Evolutionary conservation across 768 basidiomycete species (phyloP), one percentile per base, ranked within the genome.

Genomic region (Russula griseocarnosa): DNA sequence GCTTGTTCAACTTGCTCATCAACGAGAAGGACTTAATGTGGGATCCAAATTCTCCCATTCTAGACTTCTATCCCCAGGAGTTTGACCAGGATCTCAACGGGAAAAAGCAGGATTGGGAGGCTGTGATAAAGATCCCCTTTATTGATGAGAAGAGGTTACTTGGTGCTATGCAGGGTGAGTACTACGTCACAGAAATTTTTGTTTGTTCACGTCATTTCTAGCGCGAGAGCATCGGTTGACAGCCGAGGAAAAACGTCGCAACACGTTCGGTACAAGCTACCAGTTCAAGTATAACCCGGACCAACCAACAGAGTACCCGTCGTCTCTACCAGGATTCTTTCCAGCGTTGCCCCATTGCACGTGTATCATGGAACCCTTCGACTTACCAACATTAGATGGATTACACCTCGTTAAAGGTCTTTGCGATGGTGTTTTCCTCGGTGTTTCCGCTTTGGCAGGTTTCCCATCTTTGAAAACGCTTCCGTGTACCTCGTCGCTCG

Each of bases 101-200:
- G 36, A 99, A 99, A 82, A 98, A 94, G 73, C 87, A 90, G 69
- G 96, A 98, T 28, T 99, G 97, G 97, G 97, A 99, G 74, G 96
- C 97, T 0, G 85, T 98, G 56, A 94, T 99, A 59, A 98, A 98
- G 77, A 98, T 99, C 68, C 97, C 97, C 0, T 99, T 99, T 75
- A 98, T 99, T 65, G 87, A 97, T 52, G 86, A 95, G 73, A 69
- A 76, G 13, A 80, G 92, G 57, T 73, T 99, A 24, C 76, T 97
- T 36, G 78, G 78, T 36, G 91, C 95, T 3, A 98, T 99, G 96
- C 76, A 79, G 36, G 75, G 92, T 92, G 73, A 70, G 86, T 77
- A 13, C 34, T 22, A 26, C 24, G 0, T n/a, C 40, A 11, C 30
- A 24, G 0, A 66, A n/a, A 53, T 36, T 60, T 13, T 16, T 16